A percentile compares a stretch with the other conserved stretches of the same genome.
Evolutionary conservation across 495 filamentous ascomycete species (phyloP).

Genomic region (Polyplosphaeria fusca): DNA sequence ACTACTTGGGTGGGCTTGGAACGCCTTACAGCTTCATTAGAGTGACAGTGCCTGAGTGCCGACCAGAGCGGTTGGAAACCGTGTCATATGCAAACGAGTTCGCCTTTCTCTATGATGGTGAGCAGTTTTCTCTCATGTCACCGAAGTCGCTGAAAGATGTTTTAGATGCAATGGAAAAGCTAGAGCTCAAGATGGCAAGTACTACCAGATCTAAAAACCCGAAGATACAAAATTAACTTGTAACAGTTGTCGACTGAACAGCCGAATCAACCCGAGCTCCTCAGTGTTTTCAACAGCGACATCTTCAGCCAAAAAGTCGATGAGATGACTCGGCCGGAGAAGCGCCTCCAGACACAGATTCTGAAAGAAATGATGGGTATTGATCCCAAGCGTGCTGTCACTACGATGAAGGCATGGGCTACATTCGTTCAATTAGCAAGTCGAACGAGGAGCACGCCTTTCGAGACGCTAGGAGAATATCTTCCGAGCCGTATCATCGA

Average conservation of each 20-base stretch:
- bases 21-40: not conserved
- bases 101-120: conserved; percentile 25
- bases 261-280: not conserved
- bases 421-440: not conserved
- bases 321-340: not conserved
- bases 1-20: not conserved
- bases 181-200: not conserved
- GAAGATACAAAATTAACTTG: not conserved
- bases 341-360: not conserved
- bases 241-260: not conserved
- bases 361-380: not conserved
- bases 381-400: not conserved
- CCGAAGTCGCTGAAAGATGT: not conserved
- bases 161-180: not conserved
- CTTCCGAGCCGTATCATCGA: not conserved
- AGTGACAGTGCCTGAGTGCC: conserved; percentile 34
- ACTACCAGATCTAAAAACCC: not conserved
- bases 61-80: conserved; percentile 46
- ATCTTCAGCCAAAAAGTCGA: not conserved
- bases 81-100: conserved; percentile 47
- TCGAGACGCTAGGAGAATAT: not conserved
- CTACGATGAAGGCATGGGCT: not conserved
- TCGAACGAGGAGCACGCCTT: not conserved
- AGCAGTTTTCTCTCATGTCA: not conserved
- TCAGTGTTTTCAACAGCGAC: not conserved